Evolutionary conservation across 2,329 filamentous ascomycete genomes (phyloP), one percentile per base, ranked within the genome.

Genomic region (Paraconiothyrium brasiliense): DNA sequence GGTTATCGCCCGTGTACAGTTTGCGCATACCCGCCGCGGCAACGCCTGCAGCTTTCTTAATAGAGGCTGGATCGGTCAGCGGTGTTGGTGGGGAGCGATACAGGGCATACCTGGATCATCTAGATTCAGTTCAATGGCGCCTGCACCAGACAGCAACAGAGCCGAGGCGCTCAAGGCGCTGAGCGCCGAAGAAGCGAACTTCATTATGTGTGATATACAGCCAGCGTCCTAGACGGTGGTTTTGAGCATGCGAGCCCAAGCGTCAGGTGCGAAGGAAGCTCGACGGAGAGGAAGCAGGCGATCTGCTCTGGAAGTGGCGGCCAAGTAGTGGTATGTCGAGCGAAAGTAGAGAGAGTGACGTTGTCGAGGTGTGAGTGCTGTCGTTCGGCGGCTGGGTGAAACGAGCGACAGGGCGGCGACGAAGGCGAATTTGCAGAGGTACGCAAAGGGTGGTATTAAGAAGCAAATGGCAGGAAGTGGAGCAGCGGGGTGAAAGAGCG

Each of bases 1-100:
- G 84, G 35, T 81, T 78, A 69, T 90, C 89, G 52, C 89, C 89
- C 1, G 82, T 84, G 77, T 91, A 92, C 76, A 87, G 90, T 46
- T 82, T 82, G 82, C 91, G 87, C 69, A 89, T 80, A 50, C 84
- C 88, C 54, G 83, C 81, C 5, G 89, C 89, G 56, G 91, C 78
- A 1, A 84, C 86, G 64, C 84, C 85, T 20, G 89, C 85, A 6
- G 87, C 88, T 63, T 82, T 81, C 66, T 85, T 86, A 69, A 92
- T 84, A 0, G 88, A 91, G 37, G 79, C 89, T 90, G 68, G 20
- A n/a, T 5, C 43, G 46, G 61, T 73, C 54, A 74, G 67, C 41
- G 14, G 43, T 43, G 44, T 47, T 57, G 16, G 52, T 24, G n/a
- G 20, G 11, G 22, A 35, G 50, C 44, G 24, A 34, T 32, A 54